Conservation (phyloP, 176 grass and related monocot species). For the Puya raimondii region DNA sequence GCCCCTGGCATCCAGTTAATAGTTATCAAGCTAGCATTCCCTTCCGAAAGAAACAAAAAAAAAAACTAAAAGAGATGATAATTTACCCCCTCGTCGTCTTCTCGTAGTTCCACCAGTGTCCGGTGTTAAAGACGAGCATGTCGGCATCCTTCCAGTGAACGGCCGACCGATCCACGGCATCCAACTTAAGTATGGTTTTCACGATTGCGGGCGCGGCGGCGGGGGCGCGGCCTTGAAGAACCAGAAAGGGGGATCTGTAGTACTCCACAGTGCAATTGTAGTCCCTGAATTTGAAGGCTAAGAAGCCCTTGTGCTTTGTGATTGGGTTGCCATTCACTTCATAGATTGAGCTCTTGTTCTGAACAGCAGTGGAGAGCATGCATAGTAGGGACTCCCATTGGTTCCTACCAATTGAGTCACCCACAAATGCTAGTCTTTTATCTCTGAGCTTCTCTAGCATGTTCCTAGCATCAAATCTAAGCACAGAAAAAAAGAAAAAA, state of each 20-base stretch:
- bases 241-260: slow-evolving; percentile 47
- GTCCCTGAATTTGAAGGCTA: slow-evolving; percentile 40
- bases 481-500: neutral
- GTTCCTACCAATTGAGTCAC: slow-evolving; percentile 90
- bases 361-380: slow-evolving; percentile 53
- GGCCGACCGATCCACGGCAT: slow-evolving; percentile 24
- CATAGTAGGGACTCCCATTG: slow-evolving; percentile 94
- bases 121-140: slow-evolving; percentile 50
- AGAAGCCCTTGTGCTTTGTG: slow-evolving; percentile 68
- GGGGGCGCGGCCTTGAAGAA: slow-evolving; percentile 27
- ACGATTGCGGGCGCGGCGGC: slow-evolving; percentile 15
- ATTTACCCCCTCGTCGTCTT: slow-evolving; percentile 8
- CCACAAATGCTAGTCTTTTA: slow-evolving; percentile 61
- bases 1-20: slow-evolving; percentile 14
- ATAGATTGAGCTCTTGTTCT: slow-evolving; percentile 65
- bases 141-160: slow-evolving; percentile 43
- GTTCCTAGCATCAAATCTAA: slow-evolving; percentile 54
- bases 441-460: slow-evolving; percentile 63
- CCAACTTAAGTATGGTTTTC: slow-evolving; percentile 19
- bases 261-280: slow-evolving; percentile 63
- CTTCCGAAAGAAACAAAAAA: neutral
- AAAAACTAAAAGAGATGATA: neutral
- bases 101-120: slow-evolving; percentile 56
- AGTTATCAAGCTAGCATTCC: too few species aligned
- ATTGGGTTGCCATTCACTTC: slow-evolving; percentile 82